phyloP scores from a whole-genome alignment of 768 basidiomycete species.

The Ramaria sp. region DNA sequence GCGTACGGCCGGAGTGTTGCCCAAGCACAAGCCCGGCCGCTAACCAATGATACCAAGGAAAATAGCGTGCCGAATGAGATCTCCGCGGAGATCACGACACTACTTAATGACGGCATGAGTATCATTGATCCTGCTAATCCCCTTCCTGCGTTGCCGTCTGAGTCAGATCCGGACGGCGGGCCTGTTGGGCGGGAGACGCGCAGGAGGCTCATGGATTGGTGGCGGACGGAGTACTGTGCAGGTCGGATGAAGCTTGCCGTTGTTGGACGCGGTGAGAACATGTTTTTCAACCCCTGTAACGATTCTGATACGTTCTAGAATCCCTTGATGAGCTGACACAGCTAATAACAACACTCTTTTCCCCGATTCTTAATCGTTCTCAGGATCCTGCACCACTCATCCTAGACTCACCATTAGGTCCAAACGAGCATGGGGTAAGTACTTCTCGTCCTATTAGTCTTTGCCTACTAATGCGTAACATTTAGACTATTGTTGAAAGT shows the following conservation, averaged over 20 bases:
- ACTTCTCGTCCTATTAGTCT: neutral
- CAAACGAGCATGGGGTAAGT: conserved; percentile 10
- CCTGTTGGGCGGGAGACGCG: conserved; percentile 26
- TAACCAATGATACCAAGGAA: neutral
- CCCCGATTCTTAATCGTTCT: conserved; percentile 21
- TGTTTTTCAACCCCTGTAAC: neutral
- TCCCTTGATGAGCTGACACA: conserved; percentile 24
- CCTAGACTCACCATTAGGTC: conserved; percentile 10
- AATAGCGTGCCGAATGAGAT: conserved; percentile 2
- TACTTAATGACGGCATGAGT: neutral
- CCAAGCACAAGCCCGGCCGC: neutral
- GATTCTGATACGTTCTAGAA: conserved; percentile 16
- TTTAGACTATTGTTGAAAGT: conserved; percentile 25
- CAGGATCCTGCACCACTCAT: conserved; percentile 16
- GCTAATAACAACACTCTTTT: conserved; percentile 22
- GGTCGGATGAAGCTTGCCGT: conserved; percentile 27
- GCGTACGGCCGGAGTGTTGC: conserved; percentile 16
- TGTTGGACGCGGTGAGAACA: conserved; percentile 21
- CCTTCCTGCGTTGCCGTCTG: neutral
- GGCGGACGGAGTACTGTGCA: conserved; percentile 26
- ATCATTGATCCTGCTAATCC: conserved; percentile 6
- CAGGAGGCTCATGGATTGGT: conserved; percentile 26
- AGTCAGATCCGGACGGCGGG: conserved; percentile 28
- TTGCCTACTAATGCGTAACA: conserved; percentile 3
- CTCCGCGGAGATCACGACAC: neutral